Conservation (phyloP, 1,284 basidiomycete genomes). For the Trichosporon sp. region DNA sequence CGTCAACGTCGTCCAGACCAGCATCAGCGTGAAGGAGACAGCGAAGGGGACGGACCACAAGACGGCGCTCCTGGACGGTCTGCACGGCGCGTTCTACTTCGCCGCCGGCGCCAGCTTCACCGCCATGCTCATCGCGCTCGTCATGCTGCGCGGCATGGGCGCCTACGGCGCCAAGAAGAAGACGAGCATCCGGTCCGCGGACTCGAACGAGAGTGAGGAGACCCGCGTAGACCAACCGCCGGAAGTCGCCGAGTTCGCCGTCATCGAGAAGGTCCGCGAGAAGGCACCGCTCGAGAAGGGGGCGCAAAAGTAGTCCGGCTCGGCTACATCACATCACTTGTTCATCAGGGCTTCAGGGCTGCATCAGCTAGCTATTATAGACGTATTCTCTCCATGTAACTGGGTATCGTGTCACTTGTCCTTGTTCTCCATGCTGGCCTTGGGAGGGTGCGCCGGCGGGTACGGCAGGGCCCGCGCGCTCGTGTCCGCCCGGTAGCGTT, state of each 20-base stretch:
- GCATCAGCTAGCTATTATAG: not conserved
- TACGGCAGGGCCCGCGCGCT: not conserved
- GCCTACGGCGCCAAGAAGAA: conserved; percentile 12
- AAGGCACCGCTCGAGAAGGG: not conserved
- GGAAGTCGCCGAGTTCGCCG: not conserved
- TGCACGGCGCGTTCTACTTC: conserved; percentile 45
- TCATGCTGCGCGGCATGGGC: conserved; percentile 36
- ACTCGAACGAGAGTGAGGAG: not conserved
- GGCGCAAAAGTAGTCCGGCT: not conserved
- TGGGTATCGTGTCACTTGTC: not conserved
- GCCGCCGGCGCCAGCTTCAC: conserved; percentile 35
- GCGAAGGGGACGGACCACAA: conserved; percentile 14
- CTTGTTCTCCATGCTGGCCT: not conserved
- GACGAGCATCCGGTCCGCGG: not conserved
- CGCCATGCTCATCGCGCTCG: conserved; percentile 32
- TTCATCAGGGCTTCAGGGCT: not conserved
- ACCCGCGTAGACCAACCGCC: not conserved
- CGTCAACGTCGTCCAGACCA: conserved; percentile 63
- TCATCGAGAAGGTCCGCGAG: not conserved
- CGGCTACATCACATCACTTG: not conserved
- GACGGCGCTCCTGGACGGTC: conserved; percentile 27
- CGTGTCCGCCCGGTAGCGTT: not conserved
- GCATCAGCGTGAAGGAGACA: conserved; percentile 24
- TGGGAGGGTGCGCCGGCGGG: not conserved
- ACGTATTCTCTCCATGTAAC: not conserved